Percentiles rank a stretch among this genome's conserved stretches.
These are phyloP conservation scores for Barnettozyma sp. DNA, from an alignment of 805 yeast species.

Conservation along the genomic window DNA sequence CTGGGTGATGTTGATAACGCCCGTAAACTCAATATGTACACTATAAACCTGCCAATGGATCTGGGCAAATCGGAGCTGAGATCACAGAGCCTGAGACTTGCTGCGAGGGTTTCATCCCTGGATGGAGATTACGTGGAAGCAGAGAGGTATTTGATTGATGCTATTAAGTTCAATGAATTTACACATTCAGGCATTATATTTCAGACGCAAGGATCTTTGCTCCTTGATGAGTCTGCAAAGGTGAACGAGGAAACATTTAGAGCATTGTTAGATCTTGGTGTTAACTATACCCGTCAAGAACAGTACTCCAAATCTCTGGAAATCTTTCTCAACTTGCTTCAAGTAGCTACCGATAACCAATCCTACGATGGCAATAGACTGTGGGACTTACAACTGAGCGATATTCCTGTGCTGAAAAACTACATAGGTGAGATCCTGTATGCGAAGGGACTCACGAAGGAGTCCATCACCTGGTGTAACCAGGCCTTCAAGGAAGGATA, in stretches of 20 bases:
- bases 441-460: constrained; percentile 26
- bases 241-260: constrained; percentile 21
- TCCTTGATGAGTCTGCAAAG: constrained; percentile 11
- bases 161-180: constrained; percentile 23
- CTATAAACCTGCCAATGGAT: constrained; percentile 27
- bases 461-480: constrained; percentile 36
- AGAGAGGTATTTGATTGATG: constrained; percentile 26
- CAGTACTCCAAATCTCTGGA: constrained; percentile 25
- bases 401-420: constrained; percentile 33
- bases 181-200: constrained; percentile 17
- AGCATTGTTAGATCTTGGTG: constrained; percentile 23
- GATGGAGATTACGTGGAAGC: constrained; percentile 20
- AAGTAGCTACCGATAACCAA: constrained; percentile 9
- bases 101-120: constrained; percentile 27
- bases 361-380: background rate
- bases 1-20: constrained; percentile 23
- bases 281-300: constrained; percentile 17
- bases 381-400: constrained; percentile 1
- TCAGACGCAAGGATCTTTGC: constrained; percentile 15
- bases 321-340: constrained; percentile 29
- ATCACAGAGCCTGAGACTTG: constrained; percentile 29
- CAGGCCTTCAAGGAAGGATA: constrained; percentile 31
- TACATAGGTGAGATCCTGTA: constrained; percentile 39
- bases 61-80: constrained; percentile 22
- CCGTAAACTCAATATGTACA: constrained; percentile 23